These are phyloP conservation scores for Tylopilus sp. DNA, from an alignment of 768 basidiomycete genomes.

Conservation along the genomic window DNA sequence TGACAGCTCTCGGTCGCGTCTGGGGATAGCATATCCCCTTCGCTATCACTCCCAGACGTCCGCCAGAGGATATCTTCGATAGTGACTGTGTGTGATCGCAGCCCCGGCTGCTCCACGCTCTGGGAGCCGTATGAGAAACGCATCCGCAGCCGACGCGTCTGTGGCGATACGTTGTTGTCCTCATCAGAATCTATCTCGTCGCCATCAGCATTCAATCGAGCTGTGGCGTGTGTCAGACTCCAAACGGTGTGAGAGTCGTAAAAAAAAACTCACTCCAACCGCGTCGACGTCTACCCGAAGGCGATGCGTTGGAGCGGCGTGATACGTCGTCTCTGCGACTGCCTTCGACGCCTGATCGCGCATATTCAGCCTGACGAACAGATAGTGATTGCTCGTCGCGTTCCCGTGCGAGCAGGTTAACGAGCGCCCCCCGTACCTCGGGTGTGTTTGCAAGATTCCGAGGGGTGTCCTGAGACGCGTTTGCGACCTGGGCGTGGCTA, in stretches of 20 bases:
- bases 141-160: constrained; percentile 47
- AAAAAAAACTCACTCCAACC: constrained; percentile 30
- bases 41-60: constrained; percentile 24
- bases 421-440: constrained; percentile 24
- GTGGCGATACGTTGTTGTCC: constrained; percentile 50
- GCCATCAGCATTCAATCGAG: constrained; percentile 47
- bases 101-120: constrained; percentile 26
- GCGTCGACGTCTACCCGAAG: constrained; percentile 28
- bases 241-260: not conserved
- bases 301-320: constrained; percentile 5
- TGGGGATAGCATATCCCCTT: constrained; percentile 15
- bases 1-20: constrained; percentile 20
- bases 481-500: constrained; percentile 7
- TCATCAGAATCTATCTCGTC: constrained; percentile 62
- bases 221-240: constrained; percentile 22
- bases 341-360: constrained; percentile 1
- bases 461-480: constrained; percentile 12
- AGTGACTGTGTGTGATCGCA: constrained; percentile 28
- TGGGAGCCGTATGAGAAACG: constrained; percentile 24
- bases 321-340: constrained; percentile 10
- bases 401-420: constrained; percentile 23
- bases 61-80: constrained; percentile 24
- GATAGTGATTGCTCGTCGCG: constrained; percentile 16
- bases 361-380: constrained; percentile 7
- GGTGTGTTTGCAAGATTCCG: constrained; percentile 21